Base-by-base conservation (phyloP, 768 basidiomycete species). In the Chalciporus chontae region DNA sequence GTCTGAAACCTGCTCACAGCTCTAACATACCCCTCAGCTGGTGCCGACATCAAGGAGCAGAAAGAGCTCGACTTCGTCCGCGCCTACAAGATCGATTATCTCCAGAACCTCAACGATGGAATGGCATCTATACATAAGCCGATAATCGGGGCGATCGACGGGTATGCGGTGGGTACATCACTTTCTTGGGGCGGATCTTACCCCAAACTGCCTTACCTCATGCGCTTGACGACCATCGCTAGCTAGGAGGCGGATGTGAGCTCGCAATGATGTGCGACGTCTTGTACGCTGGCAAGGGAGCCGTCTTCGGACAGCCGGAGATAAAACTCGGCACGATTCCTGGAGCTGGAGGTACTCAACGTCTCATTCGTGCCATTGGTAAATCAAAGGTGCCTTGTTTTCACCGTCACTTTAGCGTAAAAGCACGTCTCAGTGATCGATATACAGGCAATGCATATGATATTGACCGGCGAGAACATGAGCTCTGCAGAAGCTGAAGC, bases 11-110 rank as follows among this genome's bases (percentile, higher is more conserved):
- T 40, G 26, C 15, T 90, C 1, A 31, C 13, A 31, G 10, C 13
- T 31, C 29, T 9, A 11, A 31, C 9, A 10, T 10, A 31, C 10
- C 8, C n/a, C 29, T 10, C 13, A 31, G 93, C 94, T 55, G 93
- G 95, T 2, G 95, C 95, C 11, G 95, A 98, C 69, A 97, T 98
- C 71, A 97, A 94, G 71, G 94, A 97, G 69, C 96, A 97, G 90
- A 93, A 89, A 68, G 88, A 91, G 23, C 63, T 72, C 89, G 91
- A 73, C 72, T 76, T 79, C 49, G 66, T 76, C 29, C 60, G 71
- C 27, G 76, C 72, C 14, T 79, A 79, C 65, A 71, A 62, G 39
- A 52, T 53, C 14, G 72, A 76, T 54, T 80, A 79, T 55, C 70
- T 80, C 41, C 55, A 53, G 49, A 69, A 71, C 34, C 63, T 73